Base-by-base conservation (phyloP, 495 filamentous ascomycete species). In the Hypoxylon rickii region DNA sequence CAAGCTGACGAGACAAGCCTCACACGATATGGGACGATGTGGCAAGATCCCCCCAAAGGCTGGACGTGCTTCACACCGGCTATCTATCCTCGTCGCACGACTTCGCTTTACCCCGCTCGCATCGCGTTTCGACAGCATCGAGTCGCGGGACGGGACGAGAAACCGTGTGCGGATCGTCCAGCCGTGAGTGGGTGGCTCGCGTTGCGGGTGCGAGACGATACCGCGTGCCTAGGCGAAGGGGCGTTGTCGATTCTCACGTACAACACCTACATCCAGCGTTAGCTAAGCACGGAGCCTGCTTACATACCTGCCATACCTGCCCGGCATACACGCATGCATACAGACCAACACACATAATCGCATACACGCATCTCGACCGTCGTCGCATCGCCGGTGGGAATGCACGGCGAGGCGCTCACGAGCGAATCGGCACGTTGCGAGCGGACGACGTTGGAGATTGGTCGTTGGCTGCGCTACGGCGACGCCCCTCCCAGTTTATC, bases 401-500 rank as follows among this genome's bases (percentile, higher is more conserved):
- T 29, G 4, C 24, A 29, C 10, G 4, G 24, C 24, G 24, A 29
- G 10, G 24, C 24, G 10, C 10, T 29, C 24, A 29, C 24, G 24
- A 29, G 12, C 41, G 29, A 36, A 20, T 7, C 38, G 20, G 8
- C 39, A 31, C 40, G 40, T 46, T 34, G 26, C 10, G 20, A 46
- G 22, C 18, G 18, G 13, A 21, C 41, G 55, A 45, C 29, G 55
- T 58, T 44, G 44, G 11, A 24, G 15, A 44, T 32, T 12, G 26
- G 57, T 16, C 36, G 29, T 34, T 34, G 1, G 16, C 44, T 47
- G 44, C 29, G 18, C 54, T 61, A 61, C n/a, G 22, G 2, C 44
- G 39, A 61, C 57, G 34, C 57, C 57, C 56, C 51, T 51, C 49
- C 51, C 49, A 56, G 52, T 62, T 56, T 56, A 56, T 53, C 51